Evolutionary conservation across 129 eudicot genomes (phyloP).

Genomic region (Tagetes patula): DNA sequence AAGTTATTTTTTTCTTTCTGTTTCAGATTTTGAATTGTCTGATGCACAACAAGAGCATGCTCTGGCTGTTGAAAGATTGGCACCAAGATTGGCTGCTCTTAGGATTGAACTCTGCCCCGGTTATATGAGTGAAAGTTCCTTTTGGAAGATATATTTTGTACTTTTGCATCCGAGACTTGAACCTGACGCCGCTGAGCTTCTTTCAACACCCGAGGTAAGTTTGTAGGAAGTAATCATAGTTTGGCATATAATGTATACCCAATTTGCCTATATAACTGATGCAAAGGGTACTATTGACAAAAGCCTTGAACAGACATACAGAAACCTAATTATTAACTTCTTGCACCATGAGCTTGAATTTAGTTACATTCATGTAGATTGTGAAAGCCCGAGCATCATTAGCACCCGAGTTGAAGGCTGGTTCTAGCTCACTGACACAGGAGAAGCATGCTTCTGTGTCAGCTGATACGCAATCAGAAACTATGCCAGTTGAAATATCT

Average conservation of each 20-base stretch:
- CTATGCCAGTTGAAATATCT: constrained; percentile 16
- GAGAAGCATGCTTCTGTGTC: constrained; percentile 27
- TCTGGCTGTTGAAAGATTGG: constrained; percentile 87
- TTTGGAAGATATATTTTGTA: constrained; percentile 94
- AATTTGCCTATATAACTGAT: not conserved
- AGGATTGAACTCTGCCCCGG: constrained; percentile 92
- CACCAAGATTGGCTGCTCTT: constrained; percentile 87
- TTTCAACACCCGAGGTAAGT: constrained; percentile 82
- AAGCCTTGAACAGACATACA: not conserved
- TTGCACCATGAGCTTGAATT: not conserved
- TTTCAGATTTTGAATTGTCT: constrained; percentile 78
- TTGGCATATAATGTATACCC: not conserved
- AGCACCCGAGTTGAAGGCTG: constrained; percentile 46
- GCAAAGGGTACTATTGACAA: not conserved
- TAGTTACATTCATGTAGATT: constrained; percentile 49
- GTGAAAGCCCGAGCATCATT: constrained; percentile 74
- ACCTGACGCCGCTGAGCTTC: constrained; percentile 66
- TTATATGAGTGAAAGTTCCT: constrained; percentile 72
- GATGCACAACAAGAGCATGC: constrained; percentile 98
- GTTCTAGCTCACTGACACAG: constrained; percentile 32
- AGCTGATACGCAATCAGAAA: constrained; percentile 1
- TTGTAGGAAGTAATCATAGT: not conserved
- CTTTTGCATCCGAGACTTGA: constrained; percentile 83
- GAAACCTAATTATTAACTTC: not conserved
- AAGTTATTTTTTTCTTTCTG: not conserved